Conservation (phyloP, 768 basidiomycete genomes). For the Russula sp. region DNA sequence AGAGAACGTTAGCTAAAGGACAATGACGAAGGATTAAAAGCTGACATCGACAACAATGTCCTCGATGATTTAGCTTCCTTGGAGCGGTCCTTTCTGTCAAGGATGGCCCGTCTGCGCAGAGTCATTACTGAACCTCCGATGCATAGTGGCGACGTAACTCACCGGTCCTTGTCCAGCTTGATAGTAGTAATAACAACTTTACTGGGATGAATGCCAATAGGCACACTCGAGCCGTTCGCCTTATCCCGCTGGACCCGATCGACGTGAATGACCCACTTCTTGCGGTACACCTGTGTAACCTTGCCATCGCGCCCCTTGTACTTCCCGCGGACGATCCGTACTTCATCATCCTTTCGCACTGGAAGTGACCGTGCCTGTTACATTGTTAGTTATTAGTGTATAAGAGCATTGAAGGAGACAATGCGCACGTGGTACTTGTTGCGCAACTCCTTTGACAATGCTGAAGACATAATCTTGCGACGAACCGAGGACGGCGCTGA, state of each 20-base stretch:
- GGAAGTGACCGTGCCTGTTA: slow-evolving; percentile 83
- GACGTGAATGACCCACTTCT: slow-evolving; percentile 98
- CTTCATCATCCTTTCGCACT: slow-evolving; percentile 97
- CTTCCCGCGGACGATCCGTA: slow-evolving; percentile 93
- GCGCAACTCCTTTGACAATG: slow-evolving; percentile 93
- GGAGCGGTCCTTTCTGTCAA: slow-evolving; percentile 83
- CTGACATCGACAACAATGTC: slow-evolving; percentile 80
- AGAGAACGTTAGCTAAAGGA: slow-evolving; percentile 27
- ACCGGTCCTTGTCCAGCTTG: slow-evolving; percentile 92
- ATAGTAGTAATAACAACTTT: slow-evolving; percentile 92
- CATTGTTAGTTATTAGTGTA: slow-evolving; percentile 16
- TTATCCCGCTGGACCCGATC: slow-evolving; percentile 98
- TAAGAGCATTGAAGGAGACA: neutral
- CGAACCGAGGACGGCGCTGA: slow-evolving; percentile 90
- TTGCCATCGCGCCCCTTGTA: slow-evolving; percentile 99
- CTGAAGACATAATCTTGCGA: slow-evolving; percentile 97
- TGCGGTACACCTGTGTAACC: slow-evolving; percentile 95
- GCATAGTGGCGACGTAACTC: slow-evolving; percentile 28
- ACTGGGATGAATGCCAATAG: slow-evolving; percentile 94
- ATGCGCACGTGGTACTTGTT: slow-evolving; percentile 75
- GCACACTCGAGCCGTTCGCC: slow-evolving; percentile 90
- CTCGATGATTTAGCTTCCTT: slow-evolving; percentile 50
- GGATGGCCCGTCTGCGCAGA: slow-evolving; percentile 67
- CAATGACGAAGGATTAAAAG: slow-evolving; percentile 30
- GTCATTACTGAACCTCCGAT: slow-evolving; percentile 3